Base-by-base conservation (phyloP, 2,329 filamentous ascomycete genomes). In the Lachnum nothofagi region DNA sequence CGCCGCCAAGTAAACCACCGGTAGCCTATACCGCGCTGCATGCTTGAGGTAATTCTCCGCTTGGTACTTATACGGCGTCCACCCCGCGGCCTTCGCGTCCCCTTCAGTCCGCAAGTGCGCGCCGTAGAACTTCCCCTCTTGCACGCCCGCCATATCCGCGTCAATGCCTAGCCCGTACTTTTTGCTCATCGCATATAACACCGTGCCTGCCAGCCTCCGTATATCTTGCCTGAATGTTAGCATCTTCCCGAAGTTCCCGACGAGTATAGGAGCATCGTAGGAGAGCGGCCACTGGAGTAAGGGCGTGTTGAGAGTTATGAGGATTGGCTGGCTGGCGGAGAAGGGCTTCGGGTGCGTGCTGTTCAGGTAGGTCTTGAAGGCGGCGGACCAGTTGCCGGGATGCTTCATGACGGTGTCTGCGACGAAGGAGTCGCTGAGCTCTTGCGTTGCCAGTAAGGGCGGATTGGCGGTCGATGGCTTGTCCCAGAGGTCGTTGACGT, bases 1-100 rank as follows among this genome's bases (percentile, higher is more conserved):
- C 1, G 67, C 68, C 3, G 70, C 68, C n/a, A 74, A 63, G 59
- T 70, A 76, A 1, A 70, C 64, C 8, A 69, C 42, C 0, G 56
- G 42, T 2, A 67, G 50, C 4, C 59, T 55, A 24, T 57, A 44
- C 16, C 53, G 37, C 3, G 54, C 38, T 0, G 68, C 67, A 34
- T 68, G 63, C 16, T 51, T 43, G 29, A 70, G 56, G 50, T 69
- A 69, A 7, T 61, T 60, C 4, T 62, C 55, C 1, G 63, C 62
- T 47, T 71, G 68, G 1, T 60, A 56, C 0, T 61, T 59, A 56
- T 67, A 67, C 29, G 64, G 63, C 4, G 65, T 55, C 64, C 65
- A 70, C 23, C 62, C 61, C 16, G 61, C 63, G 10, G 53, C 57
- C 19, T 48, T 46, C 1, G 68, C 68, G 44, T 71, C 68, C 4